A percentile compares a stretch with the other conserved stretches of the same genome.
Evolutionary conservation across 768 basidiomycete species (phyloP).

Genomic region (Boletus subparvulus): DNA sequence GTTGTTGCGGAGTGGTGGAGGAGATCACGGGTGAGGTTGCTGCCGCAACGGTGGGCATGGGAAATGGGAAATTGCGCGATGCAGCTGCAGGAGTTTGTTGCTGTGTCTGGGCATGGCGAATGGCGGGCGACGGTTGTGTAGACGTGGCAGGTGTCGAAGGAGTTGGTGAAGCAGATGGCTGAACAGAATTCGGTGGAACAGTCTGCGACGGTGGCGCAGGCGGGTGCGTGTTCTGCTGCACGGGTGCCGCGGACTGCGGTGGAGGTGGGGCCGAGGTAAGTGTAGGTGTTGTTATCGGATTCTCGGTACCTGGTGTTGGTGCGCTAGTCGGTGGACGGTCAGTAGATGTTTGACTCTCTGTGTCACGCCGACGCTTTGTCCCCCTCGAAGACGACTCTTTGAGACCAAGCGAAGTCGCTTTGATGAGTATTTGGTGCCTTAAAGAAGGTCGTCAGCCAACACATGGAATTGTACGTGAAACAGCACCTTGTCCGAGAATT

Average conservation of each 20-base stretch:
- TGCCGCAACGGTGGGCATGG: conserved; percentile 71
- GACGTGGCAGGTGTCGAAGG: conserved; percentile 34
- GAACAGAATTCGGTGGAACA: conserved; percentile 25
- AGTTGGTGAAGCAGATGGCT: conserved; percentile 34
- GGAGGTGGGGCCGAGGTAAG: conserved; percentile 28
- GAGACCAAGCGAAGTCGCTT: conserved; percentile 74
- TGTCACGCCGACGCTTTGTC: conserved; percentile 57
- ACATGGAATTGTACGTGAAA: conserved; percentile 1
- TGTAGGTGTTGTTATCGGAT: conserved; percentile 16
- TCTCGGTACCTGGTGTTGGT: conserved; percentile 22
- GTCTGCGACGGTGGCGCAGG: conserved; percentile 34
- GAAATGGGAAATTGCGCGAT: conserved; percentile 51
- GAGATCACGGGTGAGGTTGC: conserved; percentile 57
- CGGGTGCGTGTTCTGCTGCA: conserved; percentile 27
- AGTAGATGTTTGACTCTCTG: conserved; percentile 33
- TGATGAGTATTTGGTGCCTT: conserved; percentile 82
- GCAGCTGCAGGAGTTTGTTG: conserved; percentile 19
- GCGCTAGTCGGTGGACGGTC: conserved; percentile 24
- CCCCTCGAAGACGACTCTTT: conserved; percentile 72
- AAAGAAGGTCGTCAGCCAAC: conserved; percentile 4
- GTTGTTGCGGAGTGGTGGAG: conserved; percentile 40
- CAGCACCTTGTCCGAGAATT: conserved; percentile 66
- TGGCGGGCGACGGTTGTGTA: conserved; percentile 37
- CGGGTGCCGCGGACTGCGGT: conserved; percentile 15
- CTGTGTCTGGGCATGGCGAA: conserved; percentile 32